Conservation (phyloP, 2,329 filamentous ascomycete genomes). For the Chaetomium sp. region DNA sequence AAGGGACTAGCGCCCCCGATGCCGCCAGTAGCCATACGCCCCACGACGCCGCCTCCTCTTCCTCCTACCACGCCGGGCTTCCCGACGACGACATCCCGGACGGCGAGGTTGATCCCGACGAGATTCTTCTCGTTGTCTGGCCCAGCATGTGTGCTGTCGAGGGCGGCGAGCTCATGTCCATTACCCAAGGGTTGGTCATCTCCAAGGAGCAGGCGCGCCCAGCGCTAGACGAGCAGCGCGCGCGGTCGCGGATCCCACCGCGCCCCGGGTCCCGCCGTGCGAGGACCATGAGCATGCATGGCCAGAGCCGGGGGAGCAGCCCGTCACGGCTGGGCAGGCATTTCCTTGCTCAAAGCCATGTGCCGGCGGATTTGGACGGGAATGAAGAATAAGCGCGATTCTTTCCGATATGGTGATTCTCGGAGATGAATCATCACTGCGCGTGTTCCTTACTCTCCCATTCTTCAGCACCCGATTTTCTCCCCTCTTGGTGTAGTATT, state of each 20-base stretch:
- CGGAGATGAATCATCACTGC: no score
- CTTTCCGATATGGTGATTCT: no score
- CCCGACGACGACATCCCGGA: constrained; percentile 17
- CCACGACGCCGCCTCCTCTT: neutral
- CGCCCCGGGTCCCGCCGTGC: constrained; percentile 20
- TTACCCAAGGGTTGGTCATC: constrained; percentile 31
- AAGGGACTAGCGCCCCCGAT: neutral
- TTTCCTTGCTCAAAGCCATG: constrained; percentile 14
- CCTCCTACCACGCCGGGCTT: neutral
- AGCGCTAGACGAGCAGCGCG: constrained; percentile 26
- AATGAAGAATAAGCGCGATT: neutral
- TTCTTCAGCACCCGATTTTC: neutral
- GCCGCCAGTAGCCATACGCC: constrained; percentile 1
- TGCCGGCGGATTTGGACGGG: constrained; percentile 8
- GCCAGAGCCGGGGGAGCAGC: constrained; percentile 18
- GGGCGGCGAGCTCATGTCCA: constrained; percentile 29
- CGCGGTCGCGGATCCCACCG: constrained; percentile 15
- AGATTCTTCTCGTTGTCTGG: constrained; percentile 32
- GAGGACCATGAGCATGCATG: constrained; percentile 23
- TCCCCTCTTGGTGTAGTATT: neutral
- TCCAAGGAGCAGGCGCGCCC: constrained; percentile 30
- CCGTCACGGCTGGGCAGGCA: constrained; percentile 15
- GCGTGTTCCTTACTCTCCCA: neutral
- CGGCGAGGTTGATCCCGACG: constrained; percentile 26
- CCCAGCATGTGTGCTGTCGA: constrained; percentile 31